Base-by-base conservation (phyloP, 306 rosid genomes). In the Aeschynomene evenia region DNA sequence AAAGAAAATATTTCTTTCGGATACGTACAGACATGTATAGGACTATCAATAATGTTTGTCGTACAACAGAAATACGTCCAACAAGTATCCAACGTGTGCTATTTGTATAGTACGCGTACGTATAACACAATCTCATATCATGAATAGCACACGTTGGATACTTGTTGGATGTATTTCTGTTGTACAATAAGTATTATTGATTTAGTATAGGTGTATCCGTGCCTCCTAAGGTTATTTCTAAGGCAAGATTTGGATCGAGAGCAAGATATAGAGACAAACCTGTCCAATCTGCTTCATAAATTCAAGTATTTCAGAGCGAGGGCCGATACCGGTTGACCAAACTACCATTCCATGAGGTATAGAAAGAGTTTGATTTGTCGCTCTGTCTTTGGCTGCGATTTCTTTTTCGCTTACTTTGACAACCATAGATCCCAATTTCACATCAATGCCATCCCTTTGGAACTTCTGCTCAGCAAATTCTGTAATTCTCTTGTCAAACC, bases 401-500 rank as follows among this genome's bases (percentile, higher is more conserved):
- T 94, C 96, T 3, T 82, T 88, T 18, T 88, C 92, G 33, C 88
- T 20, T 48, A 94, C 92, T 70, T 94, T 90, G 31, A 85, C 77
- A 45, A 91, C 98, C 97, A 94, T 90, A 23, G 92, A 85, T 71
- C 98, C 97, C 22, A 96, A 89, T 69, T 78, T 90, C 75, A 94
- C 88, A 78, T 94, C 80, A 69, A 91, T 94, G 42, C 98, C 97
- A 15, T 88, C 91, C 75, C 97, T 87, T 29, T 58, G 45, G 61
- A 94, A 94, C 74, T 90, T 90, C 0, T 21, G 56, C 84, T 90
- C 97, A 72, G 97, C 98, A 78, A 94, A 94, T 48, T 86, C 86
- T n/a, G 98, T 90, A 42, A 90, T 94, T 83, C 97, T 90, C 83
- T 88, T 87, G 78, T 94, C 98, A 83, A 94, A 88, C 97, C 98